These are phyloP conservation scores for Crotalaria pallida DNA, from an alignment of 306 rosid species.

Conservation along the genomic window DNA sequence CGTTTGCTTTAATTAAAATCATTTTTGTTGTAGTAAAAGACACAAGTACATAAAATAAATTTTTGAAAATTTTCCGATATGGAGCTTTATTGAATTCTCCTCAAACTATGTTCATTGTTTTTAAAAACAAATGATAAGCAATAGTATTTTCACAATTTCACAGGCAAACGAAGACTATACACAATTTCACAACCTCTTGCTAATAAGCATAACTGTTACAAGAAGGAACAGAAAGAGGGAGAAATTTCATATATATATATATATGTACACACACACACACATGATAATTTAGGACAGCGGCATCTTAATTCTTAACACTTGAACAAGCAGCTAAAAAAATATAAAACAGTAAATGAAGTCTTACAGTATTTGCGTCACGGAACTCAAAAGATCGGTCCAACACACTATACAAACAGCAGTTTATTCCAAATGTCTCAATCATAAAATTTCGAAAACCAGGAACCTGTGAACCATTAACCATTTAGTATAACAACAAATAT, in stretches of 20 bases:
- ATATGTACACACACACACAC: no score
- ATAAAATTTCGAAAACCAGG: constrained; percentile 88
- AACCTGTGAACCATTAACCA: constrained; percentile 46
- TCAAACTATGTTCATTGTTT: neutral
- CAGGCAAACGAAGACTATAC: no score
- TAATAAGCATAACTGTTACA: neutral
- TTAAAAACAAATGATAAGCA: neutral
- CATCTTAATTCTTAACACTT: neutral
- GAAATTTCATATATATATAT: neutral
- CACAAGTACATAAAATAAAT: neutral
- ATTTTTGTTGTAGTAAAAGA: neutral
- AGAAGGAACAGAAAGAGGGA: neutral
- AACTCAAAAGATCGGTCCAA: constrained; percentile 88
- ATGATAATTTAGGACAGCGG: neutral
- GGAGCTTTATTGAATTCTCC: constrained; percentile 1
- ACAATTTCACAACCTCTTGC: no score
- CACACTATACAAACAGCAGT: constrained; percentile 90
- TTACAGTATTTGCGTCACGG: constrained; percentile 92
- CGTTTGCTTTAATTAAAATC: neutral
- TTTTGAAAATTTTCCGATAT: neutral
- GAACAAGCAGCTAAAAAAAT: neutral
- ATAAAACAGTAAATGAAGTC: constrained; percentile 23
- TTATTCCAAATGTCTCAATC: constrained; percentile 73
- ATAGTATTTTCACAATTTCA: neutral
- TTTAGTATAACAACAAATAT: constrained; percentile 9